Conservation (phyloP, 2,329 filamentous ascomycete species). For the Aspergillus oerlinghausenensis region DNA sequence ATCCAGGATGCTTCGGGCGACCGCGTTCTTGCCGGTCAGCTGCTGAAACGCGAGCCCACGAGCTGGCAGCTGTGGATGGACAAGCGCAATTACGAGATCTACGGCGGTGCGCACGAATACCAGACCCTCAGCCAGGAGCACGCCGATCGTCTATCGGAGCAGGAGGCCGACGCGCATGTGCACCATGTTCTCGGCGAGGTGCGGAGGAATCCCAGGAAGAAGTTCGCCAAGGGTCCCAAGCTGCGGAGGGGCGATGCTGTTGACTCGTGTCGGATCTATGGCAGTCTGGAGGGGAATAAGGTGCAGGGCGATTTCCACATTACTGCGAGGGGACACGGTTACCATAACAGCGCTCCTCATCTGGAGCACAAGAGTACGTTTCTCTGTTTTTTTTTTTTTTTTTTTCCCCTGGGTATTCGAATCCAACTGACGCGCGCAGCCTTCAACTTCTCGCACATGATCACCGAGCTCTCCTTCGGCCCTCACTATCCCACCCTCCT, state of each 20-base stretch:
- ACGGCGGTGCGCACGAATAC: slow-evolving; percentile 56
- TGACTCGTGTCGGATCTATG: slow-evolving; percentile 85
- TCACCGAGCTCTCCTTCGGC: slow-evolving; percentile 94
- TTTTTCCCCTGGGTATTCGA: background rate
- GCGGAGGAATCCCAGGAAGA: slow-evolving; percentile 60
- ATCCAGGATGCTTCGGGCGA: slow-evolving; percentile 95
- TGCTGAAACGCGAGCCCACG: slow-evolving; percentile 71
- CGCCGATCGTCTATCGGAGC: slow-evolving; percentile 43
- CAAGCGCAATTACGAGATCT: slow-evolving; percentile 54
- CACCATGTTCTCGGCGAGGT: slow-evolving; percentile 81
- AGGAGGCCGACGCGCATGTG: slow-evolving; percentile 73
- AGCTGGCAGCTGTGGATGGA: slow-evolving; percentile 79
- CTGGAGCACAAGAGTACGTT: slow-evolving; percentile 72
- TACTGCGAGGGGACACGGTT: slow-evolving; percentile 92
- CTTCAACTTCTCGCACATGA: slow-evolving; percentile 97
- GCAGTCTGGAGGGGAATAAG: slow-evolving; percentile 87
- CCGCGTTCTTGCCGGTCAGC: slow-evolving; percentile 74
- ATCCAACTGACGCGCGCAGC: slow-evolving; percentile 43
- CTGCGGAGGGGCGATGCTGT: slow-evolving; percentile 51
- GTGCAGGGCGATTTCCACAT: slow-evolving; percentile 98
- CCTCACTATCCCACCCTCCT: slow-evolving; percentile 91
- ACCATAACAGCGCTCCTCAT: slow-evolving; percentile 73
- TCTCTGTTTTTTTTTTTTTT: too few species aligned
- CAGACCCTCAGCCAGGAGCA: slow-evolving; percentile 59
- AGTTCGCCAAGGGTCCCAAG: slow-evolving; percentile 69